Evolutionary conservation across 257 asterid species (phyloP), one percentile per base, ranked within the genome.

Genomic region (Rubia yunnanensis): DNA sequence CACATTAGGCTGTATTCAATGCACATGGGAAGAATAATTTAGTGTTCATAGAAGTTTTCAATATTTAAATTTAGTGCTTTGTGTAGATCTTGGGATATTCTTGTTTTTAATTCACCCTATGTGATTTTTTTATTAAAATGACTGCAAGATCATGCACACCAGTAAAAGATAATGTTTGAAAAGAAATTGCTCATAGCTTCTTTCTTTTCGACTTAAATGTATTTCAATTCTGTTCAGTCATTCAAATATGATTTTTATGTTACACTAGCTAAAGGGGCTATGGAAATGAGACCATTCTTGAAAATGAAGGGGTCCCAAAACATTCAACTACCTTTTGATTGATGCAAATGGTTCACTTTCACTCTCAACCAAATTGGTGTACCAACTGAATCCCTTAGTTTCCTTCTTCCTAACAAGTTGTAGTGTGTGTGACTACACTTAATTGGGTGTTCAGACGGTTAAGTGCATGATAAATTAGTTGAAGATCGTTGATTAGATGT

Each of bases 281-380:
- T 22, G 61, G 54, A 50, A 8, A 18, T 38, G 10, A 35, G 38
- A 24, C 72, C 69, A 59, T 49, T 55, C 2, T 49, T 26, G 41
- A 49, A 60, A 28, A 60, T 26, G 53, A 17, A 36, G 18, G 69
- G 77, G 64, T 52, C 77, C 68, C 49, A n/a, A 38, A 58, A 28
- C 7, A 18, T 49, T 13, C 39, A 30, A 30, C 54, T 38, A 13
- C 35, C 23, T 50, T 50, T 72, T 65, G 67, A 58, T n/a, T 49
- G 56, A 7, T 57, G 23, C 60, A 39, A 49, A 32, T 49, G 70
- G 70, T 13, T 65, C 38, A 14, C 46, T 34, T 23, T 15, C 26
- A 57, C 10, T 20, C 20, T 26, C 60, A 48, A 50, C 22, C 5
- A n/a, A 13, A 49, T 35, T 30, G 69, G 32, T 49, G 49, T 50